Evolutionary conservation across 768 basidiomycete species (phyloP).

Genomic region (Dacryopinax primogenitus): DNA sequence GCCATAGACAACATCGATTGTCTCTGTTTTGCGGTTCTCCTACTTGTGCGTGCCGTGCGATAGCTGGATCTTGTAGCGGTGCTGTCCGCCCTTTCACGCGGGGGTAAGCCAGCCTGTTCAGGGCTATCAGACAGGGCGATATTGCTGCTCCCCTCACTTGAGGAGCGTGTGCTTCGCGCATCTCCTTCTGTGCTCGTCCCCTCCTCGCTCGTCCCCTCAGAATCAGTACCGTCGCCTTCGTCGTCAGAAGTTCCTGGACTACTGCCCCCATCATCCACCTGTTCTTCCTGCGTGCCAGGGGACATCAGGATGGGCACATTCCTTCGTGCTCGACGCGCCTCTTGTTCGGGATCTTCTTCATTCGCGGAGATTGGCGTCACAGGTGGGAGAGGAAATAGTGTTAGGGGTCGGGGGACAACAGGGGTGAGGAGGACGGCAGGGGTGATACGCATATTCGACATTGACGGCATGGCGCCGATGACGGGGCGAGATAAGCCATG

Average conservation of each 20-base stretch:
- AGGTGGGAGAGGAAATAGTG: not conserved
- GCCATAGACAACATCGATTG: not conserved
- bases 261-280: not conserved
- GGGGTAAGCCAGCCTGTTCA: not conserved
- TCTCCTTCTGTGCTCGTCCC: slow-evolving; percentile 4
- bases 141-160: slow-evolving; percentile 6
- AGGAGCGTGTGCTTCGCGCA: not conserved
- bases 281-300: not conserved
- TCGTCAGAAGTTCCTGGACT: slow-evolving; percentile 1
- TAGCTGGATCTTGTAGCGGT: not conserved
- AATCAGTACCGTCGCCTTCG: not conserved
- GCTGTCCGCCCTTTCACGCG: not conserved
- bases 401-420: slow-evolving; percentile 1
- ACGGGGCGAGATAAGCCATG: not conserved
- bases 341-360: not conserved
- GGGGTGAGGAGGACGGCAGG: not conserved
- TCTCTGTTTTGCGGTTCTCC: not conserved
- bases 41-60: not conserved
- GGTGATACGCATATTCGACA: not conserved
- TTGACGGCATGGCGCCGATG: not conserved
- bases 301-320: not conserved
- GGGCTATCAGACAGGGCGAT: not conserved
- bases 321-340: not conserved
- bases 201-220: not conserved
- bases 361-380: not conserved